These are phyloP conservation scores for Misopates orontium DNA, from an alignment of 257 asterid species.

Conservation along the genomic window DNA sequence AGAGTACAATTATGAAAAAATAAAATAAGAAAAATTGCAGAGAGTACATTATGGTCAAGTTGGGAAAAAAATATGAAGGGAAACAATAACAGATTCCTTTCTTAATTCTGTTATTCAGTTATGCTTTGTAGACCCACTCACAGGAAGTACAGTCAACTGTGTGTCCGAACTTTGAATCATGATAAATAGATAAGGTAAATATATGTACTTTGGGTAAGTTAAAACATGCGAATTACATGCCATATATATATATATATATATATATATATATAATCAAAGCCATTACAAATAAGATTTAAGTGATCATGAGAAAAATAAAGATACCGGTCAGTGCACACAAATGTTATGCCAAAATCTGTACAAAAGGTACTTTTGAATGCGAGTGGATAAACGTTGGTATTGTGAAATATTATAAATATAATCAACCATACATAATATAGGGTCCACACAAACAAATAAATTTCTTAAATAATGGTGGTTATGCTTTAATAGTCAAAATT, in stretches of 20 bases:
- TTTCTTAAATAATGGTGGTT: too few relatives aligned
- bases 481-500: too few relatives aligned
- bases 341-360: background rate
- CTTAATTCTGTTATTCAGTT: constrained; percentile 59
- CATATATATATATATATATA: background rate
- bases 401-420: too few relatives aligned
- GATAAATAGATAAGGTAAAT: constrained; percentile 15
- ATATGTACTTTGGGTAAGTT: background rate
- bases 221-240: constrained; percentile 39
- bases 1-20: too few relatives aligned
- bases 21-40: too few relatives aligned
- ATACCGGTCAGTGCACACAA: background rate
- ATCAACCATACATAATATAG: too few relatives aligned
- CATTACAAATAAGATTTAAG: background rate
- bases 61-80: background rate
- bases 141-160: constrained; percentile 21
- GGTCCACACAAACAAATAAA: too few relatives aligned
- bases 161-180: constrained; percentile 19
- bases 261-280: background rate
- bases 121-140: constrained; percentile 38
- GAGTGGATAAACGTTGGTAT: too few relatives aligned
- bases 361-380: too few relatives aligned
- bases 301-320: background rate
- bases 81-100: constrained; percentile 39
- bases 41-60: background rate